Evolutionary conservation across 2,329 filamentous ascomycete genomes (phyloP).

Genomic region (Pseudogymnoascus sp.): DNA sequence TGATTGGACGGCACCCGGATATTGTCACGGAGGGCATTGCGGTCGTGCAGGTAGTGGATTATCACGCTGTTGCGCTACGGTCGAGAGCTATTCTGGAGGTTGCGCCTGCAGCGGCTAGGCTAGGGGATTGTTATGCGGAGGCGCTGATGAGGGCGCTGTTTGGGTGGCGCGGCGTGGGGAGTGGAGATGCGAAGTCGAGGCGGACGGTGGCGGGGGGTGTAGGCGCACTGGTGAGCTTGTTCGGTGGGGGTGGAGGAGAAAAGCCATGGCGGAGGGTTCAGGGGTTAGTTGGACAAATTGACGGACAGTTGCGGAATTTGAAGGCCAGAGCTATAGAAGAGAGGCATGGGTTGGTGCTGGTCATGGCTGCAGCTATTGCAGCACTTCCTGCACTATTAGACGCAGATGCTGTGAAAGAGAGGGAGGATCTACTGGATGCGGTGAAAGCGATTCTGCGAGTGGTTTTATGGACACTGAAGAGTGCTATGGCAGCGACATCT

Average conservation of each 20-base stretch:
- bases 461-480: neutral
- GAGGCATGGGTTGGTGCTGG: constrained; percentile 58
- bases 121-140: constrained; percentile 59
- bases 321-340: constrained; percentile 58
- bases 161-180: constrained; percentile 82
- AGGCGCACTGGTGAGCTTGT: constrained; percentile 43
- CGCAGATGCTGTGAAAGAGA: neutral
- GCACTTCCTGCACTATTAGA: neutral
- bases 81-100: constrained; percentile 76
- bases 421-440: neutral
- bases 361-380: constrained; percentile 52
- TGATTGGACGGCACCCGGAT: constrained; percentile 87
- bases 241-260: neutral
- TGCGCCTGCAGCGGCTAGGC: constrained; percentile 56
- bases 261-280: constrained; percentile 24
- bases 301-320: constrained; percentile 39
- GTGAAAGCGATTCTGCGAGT: neutral
- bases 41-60: constrained; percentile 85
- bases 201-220: constrained; percentile 64
- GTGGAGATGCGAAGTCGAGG: constrained; percentile 66
- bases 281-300: constrained; percentile 36
- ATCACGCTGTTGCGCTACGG: constrained; percentile 83
- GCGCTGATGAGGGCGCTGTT: constrained; percentile 65
- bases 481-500: neutral
- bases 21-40: constrained; percentile 73